Evolutionary conservation across 2,329 filamentous ascomycete genomes (phyloP).

Genomic region (Stachybotrys echinatus): DNA sequence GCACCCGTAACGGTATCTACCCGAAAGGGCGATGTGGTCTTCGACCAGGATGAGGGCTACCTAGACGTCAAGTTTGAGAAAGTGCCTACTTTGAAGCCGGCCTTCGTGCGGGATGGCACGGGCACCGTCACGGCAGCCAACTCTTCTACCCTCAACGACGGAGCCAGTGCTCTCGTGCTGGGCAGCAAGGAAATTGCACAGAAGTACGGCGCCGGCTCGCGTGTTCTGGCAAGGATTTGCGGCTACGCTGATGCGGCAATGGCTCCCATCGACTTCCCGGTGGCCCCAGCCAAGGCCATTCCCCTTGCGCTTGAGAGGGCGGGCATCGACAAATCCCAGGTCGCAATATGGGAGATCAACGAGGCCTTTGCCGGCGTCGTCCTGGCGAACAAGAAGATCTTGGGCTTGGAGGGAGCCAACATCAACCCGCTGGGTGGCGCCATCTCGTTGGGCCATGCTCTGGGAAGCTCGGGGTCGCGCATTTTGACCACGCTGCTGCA

Average conservation of each 20-base stretch:
- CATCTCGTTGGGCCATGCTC: constrained; percentile 84
- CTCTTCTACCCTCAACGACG: constrained; percentile 90
- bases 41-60: constrained; percentile 85
- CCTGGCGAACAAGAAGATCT: constrained; percentile 89
- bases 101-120: constrained; percentile 78
- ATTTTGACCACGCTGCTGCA: constrained; percentile 88
- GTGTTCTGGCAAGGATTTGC: constrained; percentile 82
- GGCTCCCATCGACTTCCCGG: constrained; percentile 88
- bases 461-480: constrained; percentile 88
- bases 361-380: constrained; percentile 96
- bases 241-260: constrained; percentile 85
- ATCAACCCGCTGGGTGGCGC: constrained; percentile 89
- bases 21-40: constrained; percentile 74
- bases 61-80: constrained; percentile 83
- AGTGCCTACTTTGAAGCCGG: constrained; percentile 80
- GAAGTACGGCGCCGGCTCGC: constrained; percentile 69
- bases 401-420: constrained; percentile 71
- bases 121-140: constrained; percentile 94
- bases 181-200: constrained; percentile 76
- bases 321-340: constrained; percentile 85
- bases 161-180: constrained; percentile 83
- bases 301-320: constrained; percentile 84
- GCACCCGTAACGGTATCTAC: constrained; percentile 79
- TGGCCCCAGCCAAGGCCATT: constrained; percentile 88
- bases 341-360: constrained; percentile 97